Base-by-base conservation (phyloP, 192 early-diverging fungal genomes). In the Backusella tuberculispora region DNA sequence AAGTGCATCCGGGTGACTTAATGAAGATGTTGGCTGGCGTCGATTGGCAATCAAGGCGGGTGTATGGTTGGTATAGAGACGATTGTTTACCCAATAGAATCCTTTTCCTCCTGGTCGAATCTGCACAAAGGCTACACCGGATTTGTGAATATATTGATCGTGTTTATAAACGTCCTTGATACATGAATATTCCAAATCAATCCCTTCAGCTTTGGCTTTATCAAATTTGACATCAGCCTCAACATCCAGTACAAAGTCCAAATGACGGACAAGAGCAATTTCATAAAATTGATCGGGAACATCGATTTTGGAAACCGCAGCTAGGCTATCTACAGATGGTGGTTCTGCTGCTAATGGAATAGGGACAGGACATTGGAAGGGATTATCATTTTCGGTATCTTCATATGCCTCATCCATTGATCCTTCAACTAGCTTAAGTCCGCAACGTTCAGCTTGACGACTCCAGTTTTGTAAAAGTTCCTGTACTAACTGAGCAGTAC, bases 71-170 rank as follows among this genome's bases (percentile, higher is more conserved):
- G 89, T 88, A 69, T 89, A 83, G 60, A 97, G 77, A 34, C 93
- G 84, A 78, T 99, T 99, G 74, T 93, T 93, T 15, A 95, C 88
- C 96, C 96, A 99, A 60, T 90, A 85, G 64, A 96, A 95, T n/a
- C 91, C 92, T 71, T 88, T 80, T 4, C 88, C 88, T 13, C 37
- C 53, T 5, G 90, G 87, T 4, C 87, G 85, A 26, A 99, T 94
- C 76, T 98, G 97, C 50, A 99, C 89, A 86, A 98, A 97, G 1
- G 95, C 96, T 8, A 93, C 90, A 2, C 97, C 97, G 0, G 91
- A 90, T 37, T 94, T 84, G 81, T 98, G 96, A 19, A 97, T 89
- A 74, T 92, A 98, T 79, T 99, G 98, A 60, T 93, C 93, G 76
- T 94, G 86, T 78, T 86, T 85, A 80, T 91, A 94, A 3, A 85